A percentile compares a stretch with the other conserved stretches of the same genome.
These are phyloP conservation scores for Dalbergia cochinchinensis DNA, from an alignment of 306 rosid species.

Conservation along the genomic window DNA sequence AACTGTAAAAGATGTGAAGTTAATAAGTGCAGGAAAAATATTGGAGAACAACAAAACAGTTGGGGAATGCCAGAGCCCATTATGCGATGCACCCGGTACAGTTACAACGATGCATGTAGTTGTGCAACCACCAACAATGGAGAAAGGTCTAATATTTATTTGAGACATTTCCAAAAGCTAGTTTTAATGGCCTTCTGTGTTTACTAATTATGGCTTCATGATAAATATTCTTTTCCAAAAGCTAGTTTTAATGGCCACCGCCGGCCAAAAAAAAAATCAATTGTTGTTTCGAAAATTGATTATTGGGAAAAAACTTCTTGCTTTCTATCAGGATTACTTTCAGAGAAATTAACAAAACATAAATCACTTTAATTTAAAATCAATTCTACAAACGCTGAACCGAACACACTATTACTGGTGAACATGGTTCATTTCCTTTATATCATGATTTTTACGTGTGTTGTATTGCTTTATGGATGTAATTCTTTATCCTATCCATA, in stretches of 20 bases:
- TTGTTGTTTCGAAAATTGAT: too few relatives aligned
- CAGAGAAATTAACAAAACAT: too few relatives aligned
- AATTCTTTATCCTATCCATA: neutral
- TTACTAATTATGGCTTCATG: neutral
- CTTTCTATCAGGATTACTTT: too few relatives aligned
- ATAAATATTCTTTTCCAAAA: neutral
- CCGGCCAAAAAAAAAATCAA: too few relatives aligned
- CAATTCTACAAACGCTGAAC: too few relatives aligned
- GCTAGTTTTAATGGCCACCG: too few relatives aligned
- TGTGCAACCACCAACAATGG: constrained; percentile 76
- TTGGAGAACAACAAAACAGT: constrained; percentile 90
- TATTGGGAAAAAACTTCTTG: too few relatives aligned
- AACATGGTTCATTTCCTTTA: constrained; percentile 9
- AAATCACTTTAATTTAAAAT: too few relatives aligned
- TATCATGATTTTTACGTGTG: neutral
- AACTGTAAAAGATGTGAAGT: constrained; percentile 92
- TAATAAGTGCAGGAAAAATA: constrained; percentile 86
- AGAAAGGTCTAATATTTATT: constrained; percentile 69
- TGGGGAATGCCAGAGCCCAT: constrained; percentile 90
- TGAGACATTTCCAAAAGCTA: constrained; percentile 17
- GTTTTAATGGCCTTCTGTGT: neutral
- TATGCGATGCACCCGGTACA: constrained; percentile 78
- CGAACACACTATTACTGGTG: neutral
- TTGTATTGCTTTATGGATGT: neutral
- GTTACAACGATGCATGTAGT: constrained; percentile 95